Base-by-base conservation (phyloP, 2,329 filamentous ascomycete species). In the Aspergillus thermomutatus region DNA sequence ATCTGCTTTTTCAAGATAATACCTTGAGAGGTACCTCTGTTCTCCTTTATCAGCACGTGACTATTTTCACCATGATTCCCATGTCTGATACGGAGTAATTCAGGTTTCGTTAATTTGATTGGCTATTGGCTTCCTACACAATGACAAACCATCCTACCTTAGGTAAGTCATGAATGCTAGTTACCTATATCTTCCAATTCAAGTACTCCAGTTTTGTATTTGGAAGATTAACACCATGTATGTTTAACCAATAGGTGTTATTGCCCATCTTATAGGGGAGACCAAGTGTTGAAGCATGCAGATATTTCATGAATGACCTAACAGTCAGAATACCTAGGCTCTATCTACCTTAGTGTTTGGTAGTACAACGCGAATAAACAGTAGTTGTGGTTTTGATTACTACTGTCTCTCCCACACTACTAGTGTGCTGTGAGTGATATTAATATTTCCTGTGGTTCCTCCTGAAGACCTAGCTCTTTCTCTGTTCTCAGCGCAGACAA, bases 1-100 rank as follows among this genome's bases (percentile, higher is more conserved):
- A 34, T 37, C 31, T 8, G 31, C 31, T 28, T 52, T 47, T 25
- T 19, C 19, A 40, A 37, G 14, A 37, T 27, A 23, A 48, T 34
- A n/a, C 7, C 25, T 14, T 37, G 6, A n/a, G 31, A 34, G 14
- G 23, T 28, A 43, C 41, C 11, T 17, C 25, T 19, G 40, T 40
- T 43, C 10, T n/a, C 5, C 26, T 26, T 51, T 64, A 65, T 64
- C 62, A 40, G 27, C 63, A 62, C 57, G 62, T 61, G 61, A 64
- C 40, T 25, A 9, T 26, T 19, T 49, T 14, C 26, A 47, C 26
- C n/a, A n/a, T 9, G 49, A 47, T 48, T 43, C 53, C 53, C 49
- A 49, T 60, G 45, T 14, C 28, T 31, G 28, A 14, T 31, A n/a
- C n/a, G n/a, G n/a, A n/a, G n/a, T n/a, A 14, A 31, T 14, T 31